phyloP scores from a whole-genome alignment of 2,329 filamentous ascomycete species.

The Lachnellula arida region DNA sequence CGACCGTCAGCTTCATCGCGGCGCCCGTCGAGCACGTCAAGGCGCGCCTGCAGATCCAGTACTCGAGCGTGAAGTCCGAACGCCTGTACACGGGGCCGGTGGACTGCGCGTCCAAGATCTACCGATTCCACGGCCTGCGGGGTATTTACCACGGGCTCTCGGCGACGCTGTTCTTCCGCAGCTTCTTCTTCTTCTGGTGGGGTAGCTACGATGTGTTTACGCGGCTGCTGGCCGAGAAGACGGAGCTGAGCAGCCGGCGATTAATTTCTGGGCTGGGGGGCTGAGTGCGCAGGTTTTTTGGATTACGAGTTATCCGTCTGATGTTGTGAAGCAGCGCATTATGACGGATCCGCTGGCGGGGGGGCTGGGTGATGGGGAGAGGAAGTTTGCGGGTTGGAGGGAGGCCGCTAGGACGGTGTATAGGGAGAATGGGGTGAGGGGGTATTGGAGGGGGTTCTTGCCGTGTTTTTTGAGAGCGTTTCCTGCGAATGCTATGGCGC shows the following conservation, averaged over 20 bases:
- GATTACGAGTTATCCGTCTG: conserved; percentile 85
- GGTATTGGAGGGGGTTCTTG: conserved; percentile 90
- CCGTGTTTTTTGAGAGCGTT: conserved; percentile 93
- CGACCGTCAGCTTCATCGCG: conserved; percentile 87
- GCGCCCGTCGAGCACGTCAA: conserved; percentile 95
- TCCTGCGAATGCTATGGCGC: conserved; percentile 89
- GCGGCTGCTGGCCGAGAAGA: conserved; percentile 59
- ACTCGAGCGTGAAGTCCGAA: conserved; percentile 71
- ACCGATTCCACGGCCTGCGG: conserved; percentile 63
- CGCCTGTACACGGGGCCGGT: conserved; percentile 82
- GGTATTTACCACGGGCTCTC: conserved; percentile 83
- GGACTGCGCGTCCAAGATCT: conserved; percentile 72
- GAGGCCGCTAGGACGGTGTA: conserved; percentile 76
- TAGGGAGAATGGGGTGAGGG: conserved; percentile 67
- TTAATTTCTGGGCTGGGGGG: conserved; percentile 98
- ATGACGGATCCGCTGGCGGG: conserved; percentile 92
- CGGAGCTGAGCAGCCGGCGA: conserved; percentile 66
- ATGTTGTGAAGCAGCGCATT: conserved; percentile 92
- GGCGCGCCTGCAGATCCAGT: conserved; percentile 90
- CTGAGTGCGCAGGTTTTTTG: conserved; percentile 92
- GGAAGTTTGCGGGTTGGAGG: conserved; percentile 70
- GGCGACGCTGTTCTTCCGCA: conserved; percentile 82
- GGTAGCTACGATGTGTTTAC: conserved; percentile 87
- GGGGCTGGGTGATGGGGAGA: conserved; percentile 58
- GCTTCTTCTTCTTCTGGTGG: conserved; percentile 99